phyloP scores from a whole-genome alignment of 306 rosid species.

The Vicia sativa region DNA sequence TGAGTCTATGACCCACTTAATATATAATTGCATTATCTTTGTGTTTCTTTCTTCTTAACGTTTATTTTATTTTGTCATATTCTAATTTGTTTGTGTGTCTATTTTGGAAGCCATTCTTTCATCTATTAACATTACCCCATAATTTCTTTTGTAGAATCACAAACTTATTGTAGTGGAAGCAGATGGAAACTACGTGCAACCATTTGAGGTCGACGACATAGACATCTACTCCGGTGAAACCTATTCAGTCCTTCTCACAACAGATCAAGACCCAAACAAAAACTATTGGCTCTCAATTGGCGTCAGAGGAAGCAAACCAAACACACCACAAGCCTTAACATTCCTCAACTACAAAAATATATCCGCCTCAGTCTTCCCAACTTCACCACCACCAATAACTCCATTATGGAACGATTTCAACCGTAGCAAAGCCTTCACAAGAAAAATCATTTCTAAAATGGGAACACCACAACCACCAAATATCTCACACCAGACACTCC shows the following conservation, averaged over 20 bases:
- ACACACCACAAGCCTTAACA: conserved; percentile 61
- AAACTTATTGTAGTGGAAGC: conserved; percentile 80
- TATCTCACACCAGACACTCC: conserved; percentile 43
- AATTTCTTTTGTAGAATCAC: conserved; percentile 56
- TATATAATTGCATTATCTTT: neutral
- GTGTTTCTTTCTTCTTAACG: neutral
- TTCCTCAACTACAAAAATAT: conserved; percentile 61
- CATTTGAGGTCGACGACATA: conserved; percentile 57
- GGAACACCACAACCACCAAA: conserved; percentile 67
- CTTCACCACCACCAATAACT: conserved; percentile 62
- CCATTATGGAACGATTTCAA: conserved; percentile 66
- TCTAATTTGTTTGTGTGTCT: neutral
- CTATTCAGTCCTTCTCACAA: conserved; percentile 71
- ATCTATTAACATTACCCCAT: neutral
- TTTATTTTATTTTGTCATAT: neutral
- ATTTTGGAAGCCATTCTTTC: neutral
- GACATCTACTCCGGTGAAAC: conserved; percentile 88
- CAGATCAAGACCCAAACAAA: conserved; percentile 65
- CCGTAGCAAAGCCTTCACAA: conserved; percentile 64
- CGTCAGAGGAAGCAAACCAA: conserved; percentile 65
- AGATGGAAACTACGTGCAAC: conserved; percentile 74
- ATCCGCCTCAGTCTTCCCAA: conserved; percentile 60
- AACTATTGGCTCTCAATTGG: conserved; percentile 85
- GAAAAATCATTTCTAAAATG: conserved; percentile 53
- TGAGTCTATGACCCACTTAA: neutral